Conservation (phyloP, 75 land plant species). For the Pinus tabuliformis region DNA sequence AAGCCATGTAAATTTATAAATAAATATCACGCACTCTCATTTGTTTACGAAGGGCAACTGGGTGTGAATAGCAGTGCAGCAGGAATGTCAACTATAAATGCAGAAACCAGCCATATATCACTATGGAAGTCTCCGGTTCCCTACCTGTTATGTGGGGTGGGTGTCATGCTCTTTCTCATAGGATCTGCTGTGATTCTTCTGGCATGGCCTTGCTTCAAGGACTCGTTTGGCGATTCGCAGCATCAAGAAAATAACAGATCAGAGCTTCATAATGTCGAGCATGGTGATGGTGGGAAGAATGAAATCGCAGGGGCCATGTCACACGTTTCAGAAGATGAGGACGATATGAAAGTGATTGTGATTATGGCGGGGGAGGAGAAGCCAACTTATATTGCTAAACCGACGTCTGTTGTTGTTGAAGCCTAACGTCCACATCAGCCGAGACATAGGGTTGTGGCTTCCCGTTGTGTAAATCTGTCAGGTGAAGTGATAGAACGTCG, state of each 20-base stretch:
- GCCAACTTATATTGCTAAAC: conserved; percentile 14
- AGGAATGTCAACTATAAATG: too few species aligned
- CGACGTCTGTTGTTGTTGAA: neutral
- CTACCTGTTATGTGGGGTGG: conserved; percentile 7
- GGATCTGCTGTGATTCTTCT: neutral
- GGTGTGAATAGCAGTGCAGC: too few species aligned
- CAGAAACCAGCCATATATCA: neutral
- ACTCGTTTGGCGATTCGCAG: neutral
- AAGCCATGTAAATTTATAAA: too few species aligned
- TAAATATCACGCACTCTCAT: too few species aligned
- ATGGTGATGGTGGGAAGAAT: neutral
- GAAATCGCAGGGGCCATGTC: neutral
- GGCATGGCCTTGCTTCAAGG: conserved; percentile 7
- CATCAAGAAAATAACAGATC: too few species aligned
- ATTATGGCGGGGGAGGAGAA: conserved; percentile 15
- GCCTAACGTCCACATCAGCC: neutral
- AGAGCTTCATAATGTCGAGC: neutral
- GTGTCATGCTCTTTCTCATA: conserved; percentile 11
- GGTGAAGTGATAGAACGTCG: too few species aligned
- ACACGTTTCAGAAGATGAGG: neutral
- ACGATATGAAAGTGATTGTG: neutral
- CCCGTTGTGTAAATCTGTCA: too few species aligned
- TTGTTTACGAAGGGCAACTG: too few species aligned
- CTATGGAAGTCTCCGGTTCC: conserved; percentile 11
- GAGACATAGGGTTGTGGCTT: too few species aligned